phyloP scores from a whole-genome alignment of 345 rosid species.

The Salix viminalis region DNA sequence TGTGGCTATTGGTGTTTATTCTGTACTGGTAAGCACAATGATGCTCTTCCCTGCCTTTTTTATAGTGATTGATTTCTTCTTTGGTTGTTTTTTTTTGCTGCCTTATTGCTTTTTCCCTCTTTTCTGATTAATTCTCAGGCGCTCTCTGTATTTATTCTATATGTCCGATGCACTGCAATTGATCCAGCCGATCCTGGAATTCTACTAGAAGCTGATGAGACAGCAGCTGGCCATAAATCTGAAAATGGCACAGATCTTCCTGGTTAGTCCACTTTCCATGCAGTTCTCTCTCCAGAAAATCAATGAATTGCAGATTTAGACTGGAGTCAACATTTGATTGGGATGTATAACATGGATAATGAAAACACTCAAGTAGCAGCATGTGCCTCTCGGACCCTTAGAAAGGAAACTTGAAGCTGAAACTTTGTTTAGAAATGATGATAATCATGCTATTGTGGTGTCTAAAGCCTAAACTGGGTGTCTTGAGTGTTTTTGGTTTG shows the following conservation, averaged over 20 bases:
- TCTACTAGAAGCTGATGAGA: slow-evolving; percentile 47
- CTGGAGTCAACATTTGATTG: not conserved
- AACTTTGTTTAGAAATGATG: not conserved
- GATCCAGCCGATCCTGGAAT: slow-evolving; percentile 97
- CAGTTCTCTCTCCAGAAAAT: not conserved
- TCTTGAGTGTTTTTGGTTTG: not conserved
- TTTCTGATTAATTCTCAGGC: slow-evolving; percentile 45
- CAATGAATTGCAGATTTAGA: not conserved
- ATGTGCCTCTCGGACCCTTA: not conserved
- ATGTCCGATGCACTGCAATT: slow-evolving; percentile 80
- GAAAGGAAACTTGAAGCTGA: not conserved
- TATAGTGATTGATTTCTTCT: not conserved
- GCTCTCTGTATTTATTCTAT: slow-evolving; percentile 63
- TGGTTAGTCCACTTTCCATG: slow-evolving; percentile 30
- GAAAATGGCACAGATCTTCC: slow-evolving; percentile 38
- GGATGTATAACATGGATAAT: not conserved
- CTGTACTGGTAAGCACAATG: slow-evolving; percentile 54
- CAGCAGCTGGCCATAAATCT: slow-evolving; percentile 53
- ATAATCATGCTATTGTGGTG: not conserved
- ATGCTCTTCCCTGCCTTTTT: not conserved
- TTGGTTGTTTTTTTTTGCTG: not conserved
- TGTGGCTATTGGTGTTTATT: slow-evolving; percentile 67
- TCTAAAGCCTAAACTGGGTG: not conserved
- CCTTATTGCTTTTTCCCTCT: slow-evolving; percentile 2
- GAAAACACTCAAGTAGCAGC: not conserved